Conservation (phyloP, 2,329 filamentous ascomycete species). For the Neofusicoccum kwambonambiense region DNA sequence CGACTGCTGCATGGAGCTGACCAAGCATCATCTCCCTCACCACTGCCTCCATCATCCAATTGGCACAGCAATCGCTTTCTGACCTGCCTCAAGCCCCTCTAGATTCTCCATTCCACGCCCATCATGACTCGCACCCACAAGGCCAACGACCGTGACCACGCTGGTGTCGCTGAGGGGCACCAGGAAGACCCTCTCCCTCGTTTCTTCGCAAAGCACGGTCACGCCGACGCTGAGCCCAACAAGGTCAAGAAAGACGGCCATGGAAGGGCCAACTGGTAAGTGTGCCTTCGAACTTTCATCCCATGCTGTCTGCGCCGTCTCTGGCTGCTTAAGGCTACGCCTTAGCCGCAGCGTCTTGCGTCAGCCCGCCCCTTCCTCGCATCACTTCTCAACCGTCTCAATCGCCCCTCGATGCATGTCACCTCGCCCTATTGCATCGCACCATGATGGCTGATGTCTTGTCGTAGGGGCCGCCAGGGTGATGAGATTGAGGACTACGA, state of each 20-base stretch:
- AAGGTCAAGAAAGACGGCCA: constrained; percentile 96
- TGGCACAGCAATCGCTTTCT: constrained; percentile 21
- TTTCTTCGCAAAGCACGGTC: constrained; percentile 88
- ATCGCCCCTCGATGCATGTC: background rate
- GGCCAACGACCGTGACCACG: constrained; percentile 88
- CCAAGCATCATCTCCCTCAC: constrained; percentile 12
- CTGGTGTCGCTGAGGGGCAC: constrained; percentile 72
- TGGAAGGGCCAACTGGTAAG: constrained; percentile 92
- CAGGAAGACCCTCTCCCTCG: constrained; percentile 75
- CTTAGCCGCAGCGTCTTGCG: background rate
- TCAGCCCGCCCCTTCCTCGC: background rate
- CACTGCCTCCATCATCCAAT: constrained; percentile 10
- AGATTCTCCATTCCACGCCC: constrained; percentile 39
- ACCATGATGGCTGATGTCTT: constrained; percentile 22
- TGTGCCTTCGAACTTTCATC: background rate
- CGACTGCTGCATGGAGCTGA: constrained; percentile 16
- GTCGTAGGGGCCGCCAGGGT: constrained; percentile 72
- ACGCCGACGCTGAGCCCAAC: constrained; percentile 77
- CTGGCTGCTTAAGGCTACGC: background rate
- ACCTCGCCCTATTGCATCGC: background rate
- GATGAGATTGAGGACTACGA: constrained; percentile 81
- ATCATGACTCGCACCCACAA: constrained; percentile 93
- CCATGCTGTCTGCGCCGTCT: background rate
- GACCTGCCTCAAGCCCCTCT: background rate
- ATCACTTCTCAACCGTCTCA: background rate